These are phyloP conservation scores for Plasmodium sp. DNA, from an alignment of 169 alveolate species.

Conservation along the genomic window DNA sequence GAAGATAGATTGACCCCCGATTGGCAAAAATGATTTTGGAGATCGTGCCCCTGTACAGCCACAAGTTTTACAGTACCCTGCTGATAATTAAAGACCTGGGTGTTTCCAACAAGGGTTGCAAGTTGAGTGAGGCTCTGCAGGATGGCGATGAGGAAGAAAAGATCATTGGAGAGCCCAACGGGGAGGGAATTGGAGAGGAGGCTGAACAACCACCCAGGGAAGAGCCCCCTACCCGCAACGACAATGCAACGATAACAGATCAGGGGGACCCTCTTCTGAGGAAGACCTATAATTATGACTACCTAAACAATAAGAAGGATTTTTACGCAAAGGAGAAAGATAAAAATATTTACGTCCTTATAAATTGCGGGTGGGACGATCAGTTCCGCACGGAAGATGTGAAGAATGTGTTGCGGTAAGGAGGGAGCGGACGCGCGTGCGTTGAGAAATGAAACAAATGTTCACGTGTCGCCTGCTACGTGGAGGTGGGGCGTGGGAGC, in stretches of 20 bases:
- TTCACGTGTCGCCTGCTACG: not conserved
- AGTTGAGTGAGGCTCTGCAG: not conserved
- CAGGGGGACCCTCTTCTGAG: not conserved
- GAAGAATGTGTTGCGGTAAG: conserved; percentile 49
- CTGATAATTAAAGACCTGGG: conserved; percentile 58
- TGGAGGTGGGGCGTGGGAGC: not conserved
- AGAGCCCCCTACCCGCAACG: not conserved
- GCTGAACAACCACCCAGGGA: not conserved
- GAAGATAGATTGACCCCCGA: not conserved
- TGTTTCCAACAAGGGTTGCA: not conserved
- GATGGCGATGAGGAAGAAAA: not conserved
- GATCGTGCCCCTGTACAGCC: conserved; percentile 62
- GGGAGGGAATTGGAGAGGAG: not conserved
- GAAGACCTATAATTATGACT: conserved; percentile 64
- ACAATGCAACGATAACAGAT: not conserved
- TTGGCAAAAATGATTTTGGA: conserved; percentile 53
- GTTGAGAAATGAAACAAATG: not conserved
- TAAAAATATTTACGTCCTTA: conserved; percentile 52
- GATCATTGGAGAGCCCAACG: not conserved
- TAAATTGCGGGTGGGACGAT: conserved; percentile 76
- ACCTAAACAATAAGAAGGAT: conserved; percentile 57
- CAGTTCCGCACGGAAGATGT: conserved; percentile 40
- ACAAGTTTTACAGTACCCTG: conserved; percentile 59
- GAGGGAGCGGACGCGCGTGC: not conserved
- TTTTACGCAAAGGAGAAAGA: conserved; percentile 47